Base-by-base conservation (phyloP, 371 early-diverging fungal species). In the Sporodiniella umbellata region DNA sequence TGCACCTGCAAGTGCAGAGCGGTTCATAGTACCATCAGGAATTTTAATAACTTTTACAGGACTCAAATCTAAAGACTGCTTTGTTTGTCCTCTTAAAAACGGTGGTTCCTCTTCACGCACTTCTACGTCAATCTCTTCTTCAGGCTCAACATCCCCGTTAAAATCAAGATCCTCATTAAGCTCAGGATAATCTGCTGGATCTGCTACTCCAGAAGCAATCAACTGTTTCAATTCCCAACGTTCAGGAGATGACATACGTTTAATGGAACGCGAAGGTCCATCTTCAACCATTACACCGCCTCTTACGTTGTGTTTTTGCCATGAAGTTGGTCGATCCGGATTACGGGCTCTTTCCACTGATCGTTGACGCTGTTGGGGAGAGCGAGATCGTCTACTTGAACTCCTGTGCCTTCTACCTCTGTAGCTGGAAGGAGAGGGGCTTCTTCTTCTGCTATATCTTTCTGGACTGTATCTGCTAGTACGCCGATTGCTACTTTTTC, bases 1-100 rank as follows among this genome's bases (percentile, higher is more conserved):
- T 0, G 94, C 94, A 19, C 96, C 95, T 3, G 92, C 86, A 42
- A 96, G 63, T 2, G 99, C 99, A 0, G 98, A 95, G 10, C 98
- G 86, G 67, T 97, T 96, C 72, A 98, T 56, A 2, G 94, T 88
- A 11, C 99, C 99, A 61, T 96, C 98, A 8, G 98, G 98, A 22
- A 93, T 93, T 66, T 97, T 96, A 40, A 97, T 94, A 11, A 98
- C 90, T 60, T 96, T 96, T 60, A 98, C 86, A 22, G 99, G 99
- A 64, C 89, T 89, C 14, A 98, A 77, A 48, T 94, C 86, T 17
- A 97, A 61, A 0, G 90, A 81, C 43, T 86, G 82, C 30, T 83
- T 80, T 0, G 94, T 93, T 56, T 97, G 99, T 3, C 99, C 99
- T 48, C 83, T 82, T 63, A 98, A 71, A 66, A 98, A 98, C 11